A percentile compares a stretch with the other conserved stretches of the same genome.
Conservation (phyloP, 495 filamentous ascomycete genomes). For the Neurospora sublineolata region DNA sequence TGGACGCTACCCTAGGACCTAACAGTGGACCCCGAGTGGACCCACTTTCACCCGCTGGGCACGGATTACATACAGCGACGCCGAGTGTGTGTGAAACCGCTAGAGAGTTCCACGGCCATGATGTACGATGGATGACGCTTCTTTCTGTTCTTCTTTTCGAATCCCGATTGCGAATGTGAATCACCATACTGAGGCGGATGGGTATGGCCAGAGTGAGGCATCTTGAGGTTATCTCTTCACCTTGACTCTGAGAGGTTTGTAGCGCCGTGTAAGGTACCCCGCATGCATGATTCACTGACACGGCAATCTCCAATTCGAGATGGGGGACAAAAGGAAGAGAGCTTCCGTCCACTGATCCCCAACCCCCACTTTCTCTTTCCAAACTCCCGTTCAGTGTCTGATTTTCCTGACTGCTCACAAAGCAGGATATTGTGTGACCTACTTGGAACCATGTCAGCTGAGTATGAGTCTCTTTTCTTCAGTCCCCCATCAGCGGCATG, state of each 20-base stretch:
- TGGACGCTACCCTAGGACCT: not conserved
- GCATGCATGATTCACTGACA: not conserved
- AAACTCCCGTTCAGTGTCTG: not conserved
- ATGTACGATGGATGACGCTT: not conserved
- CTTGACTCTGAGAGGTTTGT: not conserved
- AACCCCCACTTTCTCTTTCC: not conserved
- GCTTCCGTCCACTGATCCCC: not conserved
- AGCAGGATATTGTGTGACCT: not conserved
- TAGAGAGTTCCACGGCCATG: not conserved
- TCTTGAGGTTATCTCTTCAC: not conserved
- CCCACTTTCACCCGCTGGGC: not conserved
- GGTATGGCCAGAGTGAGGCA: not conserved
- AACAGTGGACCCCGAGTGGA: not conserved
- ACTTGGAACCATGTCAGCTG: not conserved
- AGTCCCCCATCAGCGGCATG: not conserved
- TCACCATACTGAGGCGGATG: not conserved
- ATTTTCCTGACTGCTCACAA: not conserved
- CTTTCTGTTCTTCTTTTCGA: not conserved
- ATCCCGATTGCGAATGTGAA: not conserved
- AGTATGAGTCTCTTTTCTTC: not conserved
- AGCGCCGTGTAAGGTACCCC: not conserved
- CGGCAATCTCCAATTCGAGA: not conserved
- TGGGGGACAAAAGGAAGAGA: not conserved
- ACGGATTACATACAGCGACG: not conserved
- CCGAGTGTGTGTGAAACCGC: not conserved